Conservation (phyloP, 495 filamentous ascomycete species). For the Trichocladium antarcticum region DNA sequence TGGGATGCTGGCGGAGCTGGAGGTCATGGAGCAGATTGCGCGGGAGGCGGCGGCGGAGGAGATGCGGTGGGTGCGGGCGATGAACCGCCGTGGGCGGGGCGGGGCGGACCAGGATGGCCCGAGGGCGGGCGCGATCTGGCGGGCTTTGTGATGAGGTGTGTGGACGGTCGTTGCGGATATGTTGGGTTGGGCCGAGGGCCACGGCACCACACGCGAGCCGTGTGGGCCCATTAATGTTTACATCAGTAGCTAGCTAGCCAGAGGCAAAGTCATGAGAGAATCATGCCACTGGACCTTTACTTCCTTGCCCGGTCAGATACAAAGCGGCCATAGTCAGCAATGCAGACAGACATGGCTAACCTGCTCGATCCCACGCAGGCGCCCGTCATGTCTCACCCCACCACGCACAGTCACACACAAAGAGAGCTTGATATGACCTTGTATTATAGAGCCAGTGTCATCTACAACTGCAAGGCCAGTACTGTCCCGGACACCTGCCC, state of each 20-base stretch:
- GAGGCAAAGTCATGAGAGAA: no score
- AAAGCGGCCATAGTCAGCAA: no score
- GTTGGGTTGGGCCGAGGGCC: no score
- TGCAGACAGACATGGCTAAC: no score
- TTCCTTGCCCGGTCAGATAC: no score
- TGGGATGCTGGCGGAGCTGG: conserved; percentile 41
- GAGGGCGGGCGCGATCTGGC: conserved; percentile 28
- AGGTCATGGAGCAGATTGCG: conserved; percentile 39
- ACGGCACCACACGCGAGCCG: no score
- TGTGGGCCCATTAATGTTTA: no score
- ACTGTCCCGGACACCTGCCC: background rate
- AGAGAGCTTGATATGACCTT: background rate
- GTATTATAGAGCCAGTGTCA: conserved; percentile 3
- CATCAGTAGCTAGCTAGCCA: no score
- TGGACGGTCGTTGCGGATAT: background rate
- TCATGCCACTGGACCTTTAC: no score
- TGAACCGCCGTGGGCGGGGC: conserved; percentile 27
- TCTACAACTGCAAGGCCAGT: background rate
- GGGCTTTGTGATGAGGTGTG: conserved; percentile 10
- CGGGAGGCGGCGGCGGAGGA: conserved; percentile 34
- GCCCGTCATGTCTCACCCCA: background rate
- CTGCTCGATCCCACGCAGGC: no score
- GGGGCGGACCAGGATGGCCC: background rate
- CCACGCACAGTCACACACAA: background rate
- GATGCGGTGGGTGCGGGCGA: conserved; percentile 37